Conservation (phyloP, 805 yeast genomes). For the Saturnispora sanitii region DNA sequence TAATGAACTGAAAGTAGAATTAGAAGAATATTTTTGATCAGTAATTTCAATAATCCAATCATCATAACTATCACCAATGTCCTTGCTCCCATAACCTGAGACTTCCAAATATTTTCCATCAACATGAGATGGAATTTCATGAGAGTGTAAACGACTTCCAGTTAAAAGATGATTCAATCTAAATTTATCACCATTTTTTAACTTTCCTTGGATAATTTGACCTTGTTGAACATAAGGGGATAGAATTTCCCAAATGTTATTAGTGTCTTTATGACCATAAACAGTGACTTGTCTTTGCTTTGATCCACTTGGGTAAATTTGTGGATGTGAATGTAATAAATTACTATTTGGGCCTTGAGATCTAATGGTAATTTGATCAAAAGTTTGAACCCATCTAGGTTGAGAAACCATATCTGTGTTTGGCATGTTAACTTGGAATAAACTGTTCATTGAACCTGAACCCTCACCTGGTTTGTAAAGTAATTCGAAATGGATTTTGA, state of each 20-base stretch:
- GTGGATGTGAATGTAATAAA: constrained; percentile 79
- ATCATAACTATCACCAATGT: constrained; percentile 62
- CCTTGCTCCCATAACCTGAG: constrained; percentile 60
- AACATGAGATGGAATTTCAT: constrained; percentile 55
- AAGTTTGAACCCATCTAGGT: constrained; percentile 55
- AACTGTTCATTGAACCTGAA: constrained; percentile 80
- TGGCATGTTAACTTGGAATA: constrained; percentile 78
- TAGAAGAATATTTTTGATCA: constrained; percentile 36
- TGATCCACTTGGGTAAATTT: constrained; percentile 83
- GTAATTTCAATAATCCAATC: constrained; percentile 68
- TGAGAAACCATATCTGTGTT: constrained; percentile 57
- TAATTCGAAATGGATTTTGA: constrained; percentile 68
- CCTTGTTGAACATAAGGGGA: constrained; percentile 26
- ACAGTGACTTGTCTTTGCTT: constrained; percentile 94
- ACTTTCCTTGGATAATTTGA: constrained; percentile 17
- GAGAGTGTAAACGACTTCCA: constrained; percentile 62
- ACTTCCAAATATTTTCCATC: constrained; percentile 44
- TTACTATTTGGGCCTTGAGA: constrained; percentile 66
- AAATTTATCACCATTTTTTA: constrained; percentile 51
- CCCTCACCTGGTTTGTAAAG: constrained; percentile 75
- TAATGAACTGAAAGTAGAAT: constrained; percentile 17
- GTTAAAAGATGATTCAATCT: constrained; percentile 57
- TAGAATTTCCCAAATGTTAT: constrained; percentile 59
- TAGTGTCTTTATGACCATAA: constrained; percentile 82
- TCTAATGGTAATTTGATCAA: constrained; percentile 54